phyloP scores from a whole-genome alignment of 805 yeast genomes.

The Candida morakotiae region DNA sequence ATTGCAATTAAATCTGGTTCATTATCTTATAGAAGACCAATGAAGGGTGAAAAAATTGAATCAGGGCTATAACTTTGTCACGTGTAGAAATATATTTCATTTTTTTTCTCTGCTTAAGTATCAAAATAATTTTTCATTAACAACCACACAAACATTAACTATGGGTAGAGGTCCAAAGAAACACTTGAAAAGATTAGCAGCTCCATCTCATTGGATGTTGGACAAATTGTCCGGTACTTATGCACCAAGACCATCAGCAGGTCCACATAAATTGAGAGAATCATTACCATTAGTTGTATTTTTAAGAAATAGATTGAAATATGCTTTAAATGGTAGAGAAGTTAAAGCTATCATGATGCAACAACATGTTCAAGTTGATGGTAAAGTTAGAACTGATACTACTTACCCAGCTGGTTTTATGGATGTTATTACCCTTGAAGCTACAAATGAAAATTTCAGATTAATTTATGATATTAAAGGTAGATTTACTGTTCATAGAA shows the following conservation, averaged over 20 bases:
- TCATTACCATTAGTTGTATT: conserved; percentile 95
- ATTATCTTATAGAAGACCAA: conserved; percentile 31
- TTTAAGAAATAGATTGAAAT: conserved; percentile 98
- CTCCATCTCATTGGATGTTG: conserved; percentile 99
- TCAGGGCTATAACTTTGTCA: not conserved
- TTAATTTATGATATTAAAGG: conserved; percentile 98
- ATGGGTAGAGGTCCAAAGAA: conserved; percentile 59
- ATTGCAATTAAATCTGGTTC: conserved; percentile 43
- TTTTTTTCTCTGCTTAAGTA: too few relatives aligned
- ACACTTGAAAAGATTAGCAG: conserved; percentile 99
- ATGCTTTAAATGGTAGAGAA: conserved; percentile 98
- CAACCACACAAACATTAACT: too few relatives aligned
- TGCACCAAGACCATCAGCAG: conserved; percentile 99
- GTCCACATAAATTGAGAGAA: conserved; percentile 99
- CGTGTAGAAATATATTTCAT: conserved; percentile 5
- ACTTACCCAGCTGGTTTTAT: conserved; percentile 99
- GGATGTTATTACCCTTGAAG: conserved; percentile 97
- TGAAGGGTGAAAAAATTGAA: not conserved
- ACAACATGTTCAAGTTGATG: conserved; percentile 97
- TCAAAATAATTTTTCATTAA: too few relatives aligned
- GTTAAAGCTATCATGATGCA: conserved; percentile 97
- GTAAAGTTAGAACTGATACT: conserved; percentile 98
- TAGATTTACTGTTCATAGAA: conserved; percentile 99
- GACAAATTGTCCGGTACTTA: conserved; percentile 99
- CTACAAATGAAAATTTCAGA: conserved; percentile 99